Conservation (phyloP, 371 early-diverging fungal species). For the Mortierella sp. region DNA sequence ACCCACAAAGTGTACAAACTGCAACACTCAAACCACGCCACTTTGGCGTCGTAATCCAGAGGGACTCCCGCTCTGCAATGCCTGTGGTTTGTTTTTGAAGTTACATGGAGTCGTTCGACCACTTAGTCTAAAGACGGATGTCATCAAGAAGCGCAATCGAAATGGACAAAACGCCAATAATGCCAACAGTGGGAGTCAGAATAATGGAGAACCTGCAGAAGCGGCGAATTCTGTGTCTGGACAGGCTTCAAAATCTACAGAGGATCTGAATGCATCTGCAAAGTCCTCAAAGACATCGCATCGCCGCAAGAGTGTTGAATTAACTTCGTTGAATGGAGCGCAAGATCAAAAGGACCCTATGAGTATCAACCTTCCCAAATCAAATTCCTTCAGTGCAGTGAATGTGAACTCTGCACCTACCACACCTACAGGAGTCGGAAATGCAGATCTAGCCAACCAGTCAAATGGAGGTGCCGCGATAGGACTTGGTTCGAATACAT, state of each 20-base stretch:
- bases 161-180: constrained; percentile 40
- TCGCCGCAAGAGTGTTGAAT: constrained; percentile 50
- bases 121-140: constrained; percentile 81
- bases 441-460: constrained; percentile 10
- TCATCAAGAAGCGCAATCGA: constrained; percentile 89
- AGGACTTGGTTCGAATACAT: constrained; percentile 5
- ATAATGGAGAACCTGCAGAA: constrained; percentile 9
- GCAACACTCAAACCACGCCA: constrained; percentile 91
- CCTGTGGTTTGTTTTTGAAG: constrained; percentile 80
- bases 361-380: constrained; percentile 31
- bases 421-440: constrained; percentile 36
- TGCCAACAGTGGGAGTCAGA: neutral
- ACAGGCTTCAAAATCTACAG: constrained; percentile 28
- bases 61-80: constrained; percentile 74
- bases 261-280: constrained; percentile 20
- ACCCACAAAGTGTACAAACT: constrained; percentile 86
- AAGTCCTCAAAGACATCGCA: constrained; percentile 33
- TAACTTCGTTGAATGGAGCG: constrained; percentile 24
- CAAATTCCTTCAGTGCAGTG: constrained; percentile 4
- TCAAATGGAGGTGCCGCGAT: constrained; percentile 1
- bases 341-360: constrained; percentile 44
- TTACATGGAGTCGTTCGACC: constrained; percentile 91
- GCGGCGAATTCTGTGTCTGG: constrained; percentile 13
- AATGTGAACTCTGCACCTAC: constrained; percentile 37
- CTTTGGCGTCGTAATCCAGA: constrained; percentile 95